phyloP scores from a whole-genome alignment of 2,329 filamentous ascomycete genomes.

The Trichophaea hybrida region DNA sequence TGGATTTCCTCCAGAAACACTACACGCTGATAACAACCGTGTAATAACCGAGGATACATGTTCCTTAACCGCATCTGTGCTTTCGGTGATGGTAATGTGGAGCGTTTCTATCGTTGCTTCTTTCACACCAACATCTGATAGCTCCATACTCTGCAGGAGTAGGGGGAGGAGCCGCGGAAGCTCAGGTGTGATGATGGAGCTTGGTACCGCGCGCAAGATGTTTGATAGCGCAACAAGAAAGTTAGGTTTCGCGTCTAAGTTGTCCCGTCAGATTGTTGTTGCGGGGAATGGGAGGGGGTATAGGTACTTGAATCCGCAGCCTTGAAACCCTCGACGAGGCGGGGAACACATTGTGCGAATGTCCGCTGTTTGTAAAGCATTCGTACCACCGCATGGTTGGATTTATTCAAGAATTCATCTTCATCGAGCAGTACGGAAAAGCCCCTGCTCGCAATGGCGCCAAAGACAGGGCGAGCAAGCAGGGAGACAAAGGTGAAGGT shows the following conservation, averaged over 20 bases:
- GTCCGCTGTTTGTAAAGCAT: conserved; percentile 49
- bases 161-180: conserved; percentile 44
- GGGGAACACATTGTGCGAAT: conserved; percentile 46
- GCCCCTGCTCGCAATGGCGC: conserved; percentile 40
- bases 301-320: conserved; percentile 29
- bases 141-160: conserved; percentile 48
- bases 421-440: conserved; percentile 46
- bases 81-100: conserved; percentile 43
- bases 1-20: conserved; percentile 12
- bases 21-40: conserved; percentile 20
- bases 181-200: conserved; percentile 45
- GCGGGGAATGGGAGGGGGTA: conserved; percentile 6
- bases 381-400: conserved; percentile 48
- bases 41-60: conserved; percentile 25
- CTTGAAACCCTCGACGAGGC: conserved; percentile 35
- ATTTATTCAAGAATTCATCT: conserved; percentile 45
- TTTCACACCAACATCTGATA: conserved; percentile 38
- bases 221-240: conserved; percentile 50
- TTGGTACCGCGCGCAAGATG: conserved; percentile 45
- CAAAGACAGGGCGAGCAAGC: conserved; percentile 34
- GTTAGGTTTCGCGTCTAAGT: conserved; percentile 38
- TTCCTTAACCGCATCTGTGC: conserved; percentile 35
- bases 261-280: background rate
- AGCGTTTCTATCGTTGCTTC: conserved; percentile 46
- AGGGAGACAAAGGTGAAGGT: conserved; percentile 20